A percentile compares a stretch with the other conserved stretches of the same genome.
Evolutionary conservation across 768 basidiomycete genomes (phyloP).

Genomic region (Candolleomyces eurysporus): DNA sequence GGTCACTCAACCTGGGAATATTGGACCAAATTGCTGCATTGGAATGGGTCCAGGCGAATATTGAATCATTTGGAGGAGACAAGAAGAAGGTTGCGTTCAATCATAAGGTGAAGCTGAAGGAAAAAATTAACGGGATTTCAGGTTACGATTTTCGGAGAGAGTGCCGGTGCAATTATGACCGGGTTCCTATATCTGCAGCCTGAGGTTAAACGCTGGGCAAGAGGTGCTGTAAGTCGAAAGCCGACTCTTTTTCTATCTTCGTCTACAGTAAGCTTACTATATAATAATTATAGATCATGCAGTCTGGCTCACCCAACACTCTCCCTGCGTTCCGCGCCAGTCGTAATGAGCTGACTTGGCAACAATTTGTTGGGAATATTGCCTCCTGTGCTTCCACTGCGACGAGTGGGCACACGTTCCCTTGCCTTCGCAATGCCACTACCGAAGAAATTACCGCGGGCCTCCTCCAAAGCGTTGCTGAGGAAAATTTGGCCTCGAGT

Average conservation of each 20-base stretch:
- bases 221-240: conserved; percentile 25
- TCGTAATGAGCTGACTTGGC: conserved; percentile 33
- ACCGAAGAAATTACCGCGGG: conserved; percentile 22
- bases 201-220: conserved; percentile 27
- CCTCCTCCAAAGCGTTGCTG: conserved; percentile 6
- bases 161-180: neutral
- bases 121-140: conserved; percentile 14
- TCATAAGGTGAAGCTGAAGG: no score
- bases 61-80: conserved; percentile 58
- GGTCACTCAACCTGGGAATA: conserved; percentile 45
- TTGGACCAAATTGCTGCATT: conserved; percentile 45
- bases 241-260: neutral
- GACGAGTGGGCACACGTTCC: conserved; percentile 29
- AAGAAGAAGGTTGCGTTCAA: conserved; percentile 20
- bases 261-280: no score
- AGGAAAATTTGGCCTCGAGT: conserved; percentile 16
- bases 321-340: conserved; percentile 29
- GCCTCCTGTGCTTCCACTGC: conserved; percentile 28
- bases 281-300: conserved; percentile 31
- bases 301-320: conserved; percentile 37
- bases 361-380: conserved; percentile 35
- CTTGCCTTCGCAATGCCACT: conserved; percentile 26
- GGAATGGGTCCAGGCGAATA: conserved; percentile 59
- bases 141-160: conserved; percentile 31
- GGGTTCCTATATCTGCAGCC: conserved; percentile 37